These are phyloP conservation scores for Leccinum variicolor DNA, from an alignment of 768 basidiomycete genomes.

Conservation along the genomic window DNA sequence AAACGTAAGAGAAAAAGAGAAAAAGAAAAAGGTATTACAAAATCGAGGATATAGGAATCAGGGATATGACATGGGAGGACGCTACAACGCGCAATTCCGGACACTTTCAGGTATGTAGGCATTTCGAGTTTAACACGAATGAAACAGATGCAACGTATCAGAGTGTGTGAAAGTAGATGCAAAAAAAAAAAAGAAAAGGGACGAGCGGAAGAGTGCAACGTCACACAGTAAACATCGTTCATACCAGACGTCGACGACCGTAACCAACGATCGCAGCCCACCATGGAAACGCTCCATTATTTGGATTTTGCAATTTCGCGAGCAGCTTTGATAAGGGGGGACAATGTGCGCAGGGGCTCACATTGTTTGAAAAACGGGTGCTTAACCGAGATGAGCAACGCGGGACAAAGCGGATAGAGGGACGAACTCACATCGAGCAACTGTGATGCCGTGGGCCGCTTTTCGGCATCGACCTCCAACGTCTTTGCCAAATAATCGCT, in stretches of 20 bases:
- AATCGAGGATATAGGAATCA: constrained; percentile 25
- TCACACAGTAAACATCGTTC: constrained; percentile 13
- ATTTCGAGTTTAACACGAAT: constrained; percentile 11
- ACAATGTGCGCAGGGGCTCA: constrained; percentile 81
- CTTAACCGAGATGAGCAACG: constrained; percentile 33
- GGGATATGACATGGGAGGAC: constrained; percentile 7
- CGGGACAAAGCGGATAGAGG: not conserved
- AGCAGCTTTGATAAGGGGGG: constrained; percentile 91
- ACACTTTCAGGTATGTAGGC: constrained; percentile 12
- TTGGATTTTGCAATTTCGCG: constrained; percentile 76
- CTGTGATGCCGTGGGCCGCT: constrained; percentile 81
- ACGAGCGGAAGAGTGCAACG: not conserved
- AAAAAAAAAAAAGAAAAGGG: constrained; percentile 3
- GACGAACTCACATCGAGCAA: constrained; percentile 61
- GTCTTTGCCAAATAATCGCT: constrained; percentile 86
- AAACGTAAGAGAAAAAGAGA: not conserved
- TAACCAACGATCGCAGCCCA: not conserved
- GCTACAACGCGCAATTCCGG: constrained; percentile 14
- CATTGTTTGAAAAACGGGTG: constrained; percentile 87
- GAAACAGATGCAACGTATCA: constrained; percentile 18
- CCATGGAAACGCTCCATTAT: constrained; percentile 5
- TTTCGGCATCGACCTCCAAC: constrained; percentile 93
- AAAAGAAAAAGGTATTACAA: constrained; percentile 27
- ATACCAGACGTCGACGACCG: not conserved
- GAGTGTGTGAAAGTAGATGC: constrained; percentile 19